phyloP scores from a whole-genome alignment of 768 basidiomycete genomes.

The Rhizopogon salebrosus region DNA sequence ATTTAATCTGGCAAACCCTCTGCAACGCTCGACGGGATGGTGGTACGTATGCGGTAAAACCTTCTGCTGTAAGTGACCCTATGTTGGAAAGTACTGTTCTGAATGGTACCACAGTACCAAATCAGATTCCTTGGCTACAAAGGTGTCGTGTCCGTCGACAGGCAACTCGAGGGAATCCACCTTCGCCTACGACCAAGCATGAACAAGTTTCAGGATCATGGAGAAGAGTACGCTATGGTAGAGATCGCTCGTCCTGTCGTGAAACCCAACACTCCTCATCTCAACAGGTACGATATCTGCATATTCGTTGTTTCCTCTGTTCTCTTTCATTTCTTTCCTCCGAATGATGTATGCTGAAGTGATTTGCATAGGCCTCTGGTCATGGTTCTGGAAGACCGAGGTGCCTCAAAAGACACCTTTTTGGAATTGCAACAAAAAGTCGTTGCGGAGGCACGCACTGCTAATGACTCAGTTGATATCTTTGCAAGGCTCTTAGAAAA shows the following conservation, averaged over 20 bases:
- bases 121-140: conserved; percentile 84
- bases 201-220: conserved; percentile 63
- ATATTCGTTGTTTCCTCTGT: neutral
- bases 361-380: conserved; percentile 50
- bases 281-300: conserved; percentile 55
- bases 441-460: conserved; percentile 51
- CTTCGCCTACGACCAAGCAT: conserved; percentile 73
- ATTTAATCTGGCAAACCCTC: conserved; percentile 54
- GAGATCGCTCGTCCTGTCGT: conserved; percentile 69
- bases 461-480: conserved; percentile 49
- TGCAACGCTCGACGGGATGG: conserved; percentile 38
- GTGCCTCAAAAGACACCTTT: conserved; percentile 55
- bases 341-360: neutral
- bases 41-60: conserved; percentile 33
- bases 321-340: neutral
- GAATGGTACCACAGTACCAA: conserved; percentile 45
- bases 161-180: conserved; percentile 43
- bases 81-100: neutral
- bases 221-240: conserved; percentile 49
- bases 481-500: conserved; percentile 45
- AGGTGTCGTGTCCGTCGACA: conserved; percentile 72
- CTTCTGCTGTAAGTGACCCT: conserved; percentile 52
- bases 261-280: conserved; percentile 54
- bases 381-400: conserved; percentile 75
- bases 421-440: conserved; percentile 55